Evolutionary conservation across 305 asterid species (phyloP), one percentile per base, ranked within the genome.

Genomic region (Fraxinus sp.): DNA sequence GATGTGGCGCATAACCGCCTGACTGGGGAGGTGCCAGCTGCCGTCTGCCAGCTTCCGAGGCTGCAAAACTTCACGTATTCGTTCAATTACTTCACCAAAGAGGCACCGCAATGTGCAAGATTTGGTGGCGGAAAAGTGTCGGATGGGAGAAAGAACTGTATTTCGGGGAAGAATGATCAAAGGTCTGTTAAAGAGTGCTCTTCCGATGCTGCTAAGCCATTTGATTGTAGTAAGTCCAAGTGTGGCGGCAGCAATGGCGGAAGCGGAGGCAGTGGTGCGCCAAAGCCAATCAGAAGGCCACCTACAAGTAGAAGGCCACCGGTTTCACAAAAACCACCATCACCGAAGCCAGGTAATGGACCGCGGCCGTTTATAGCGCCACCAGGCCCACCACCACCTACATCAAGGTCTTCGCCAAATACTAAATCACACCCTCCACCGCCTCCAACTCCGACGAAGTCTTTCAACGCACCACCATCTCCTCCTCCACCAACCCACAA

Each of bases 51-150:
- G 77, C 89, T 91, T n/a, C 91, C 95, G 0, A 85, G 87, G 79
- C 80, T 91, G 85, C 89, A 87, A 10, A 91, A 91, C 81, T 88
- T 91, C 9, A 91, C 89, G 0, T 89, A 86, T 75, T 88, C 95
- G 1, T 90, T 75, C 83, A 91, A 91, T n/a, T 91, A 85, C 77
- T 90, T 91, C 82, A 84, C 87, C 2, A 89, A 89, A 33, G 93
- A 89, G 81, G 92, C 92, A 1, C 89, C 90, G 0, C 77, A 81
- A 77, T 84, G 87, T 2, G 86, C 80, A 0, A 76, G 77, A 28
- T 76, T 80, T 66, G 81, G 83, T 5, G 78, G 80, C 26, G 87
- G 86, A 20, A 82, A 43, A 33, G 64, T 81, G 16, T 41, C 35
- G 0, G 89, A 91, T 57, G 93, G 90, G 1, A 80, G 76, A 24